Percentiles rank a stretch among this genome's conserved stretches.
Conservation (phyloP, 805 yeast species). For the Wickerhamiella dianesei region DNA sequence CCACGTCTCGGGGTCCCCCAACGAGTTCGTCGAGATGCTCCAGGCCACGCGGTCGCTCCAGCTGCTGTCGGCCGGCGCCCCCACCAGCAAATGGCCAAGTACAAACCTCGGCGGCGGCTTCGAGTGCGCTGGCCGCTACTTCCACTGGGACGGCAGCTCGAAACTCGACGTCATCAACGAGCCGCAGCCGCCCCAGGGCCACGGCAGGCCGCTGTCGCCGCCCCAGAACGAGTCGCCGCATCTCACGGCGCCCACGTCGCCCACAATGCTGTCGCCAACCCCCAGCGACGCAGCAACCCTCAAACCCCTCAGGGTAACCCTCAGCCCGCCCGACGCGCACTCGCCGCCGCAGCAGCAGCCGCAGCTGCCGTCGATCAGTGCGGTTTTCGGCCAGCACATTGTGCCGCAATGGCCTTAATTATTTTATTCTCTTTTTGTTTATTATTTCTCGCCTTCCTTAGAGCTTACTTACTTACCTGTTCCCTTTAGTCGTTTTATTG, state of each 20-base stretch:
- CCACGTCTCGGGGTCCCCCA: constrained; percentile 19
- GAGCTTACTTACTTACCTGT: no score
- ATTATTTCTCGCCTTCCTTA: no score
- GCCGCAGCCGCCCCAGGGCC: background rate
- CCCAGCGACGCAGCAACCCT: background rate
- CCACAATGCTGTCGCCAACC: background rate
- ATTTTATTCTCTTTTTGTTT: no score
- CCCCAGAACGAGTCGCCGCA: background rate
- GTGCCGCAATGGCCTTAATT: background rate
- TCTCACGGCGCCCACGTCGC: background rate
- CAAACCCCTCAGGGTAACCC: background rate
- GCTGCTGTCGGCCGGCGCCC: constrained; percentile 25
- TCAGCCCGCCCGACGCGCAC: no score
- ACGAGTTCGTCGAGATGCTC: constrained; percentile 28
- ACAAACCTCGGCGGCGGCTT: constrained; percentile 24
- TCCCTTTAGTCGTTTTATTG: no score
- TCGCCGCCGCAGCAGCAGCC: background rate
- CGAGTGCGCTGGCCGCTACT: constrained; percentile 28
- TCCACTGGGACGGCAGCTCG: constrained; percentile 29
- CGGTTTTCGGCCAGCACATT: background rate
- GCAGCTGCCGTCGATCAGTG: background rate
- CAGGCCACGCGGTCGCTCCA: constrained; percentile 32
- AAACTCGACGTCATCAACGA: constrained; percentile 15
- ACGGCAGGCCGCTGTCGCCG: background rate
- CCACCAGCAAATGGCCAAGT: constrained; percentile 1